Conservation (phyloP, 768 basidiomycete species). For the Lentinula detonsa region DNA sequence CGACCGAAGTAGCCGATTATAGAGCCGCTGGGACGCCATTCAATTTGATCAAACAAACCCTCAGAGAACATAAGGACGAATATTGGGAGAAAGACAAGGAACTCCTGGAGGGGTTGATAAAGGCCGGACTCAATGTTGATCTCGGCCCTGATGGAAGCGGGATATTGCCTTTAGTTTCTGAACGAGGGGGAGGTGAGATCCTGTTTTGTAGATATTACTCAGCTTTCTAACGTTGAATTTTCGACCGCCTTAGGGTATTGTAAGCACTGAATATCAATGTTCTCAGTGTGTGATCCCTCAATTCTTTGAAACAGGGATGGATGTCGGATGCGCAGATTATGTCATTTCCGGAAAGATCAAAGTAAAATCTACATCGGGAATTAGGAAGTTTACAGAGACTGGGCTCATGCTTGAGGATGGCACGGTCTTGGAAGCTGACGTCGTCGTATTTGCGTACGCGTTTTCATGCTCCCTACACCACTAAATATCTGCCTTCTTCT, state of each 20-base stretch:
- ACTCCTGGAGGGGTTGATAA: conserved; percentile 26
- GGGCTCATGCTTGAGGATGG: conserved; percentile 33
- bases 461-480: background rate
- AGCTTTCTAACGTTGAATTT: background rate
- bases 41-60: conserved; percentile 7
- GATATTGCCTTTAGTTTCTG: conserved; percentile 19
- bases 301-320: conserved; percentile 22
- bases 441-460: conserved; percentile 38
- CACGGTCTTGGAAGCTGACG: conserved; percentile 32
- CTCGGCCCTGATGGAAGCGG: conserved; percentile 28
- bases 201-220: background rate
- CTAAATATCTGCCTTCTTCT: too few relatives aligned
- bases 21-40: conserved; percentile 9
- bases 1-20: conserved; percentile 19
- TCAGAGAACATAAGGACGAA: conserved; percentile 3
- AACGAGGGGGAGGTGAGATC: conserved; percentile 25
- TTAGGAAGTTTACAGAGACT: conserved; percentile 25
- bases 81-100: conserved; percentile 21
- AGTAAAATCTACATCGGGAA: conserved; percentile 48
- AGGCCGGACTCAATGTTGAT: conserved; percentile 30
- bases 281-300: background rate
- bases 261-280: background rate
- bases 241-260: conserved; percentile 7
- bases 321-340: conserved; percentile 45
- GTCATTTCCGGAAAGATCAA: conserved; percentile 52